phyloP scores from a whole-genome alignment of 2,329 filamentous ascomycete genomes.

The Microsporum audouinii region DNA sequence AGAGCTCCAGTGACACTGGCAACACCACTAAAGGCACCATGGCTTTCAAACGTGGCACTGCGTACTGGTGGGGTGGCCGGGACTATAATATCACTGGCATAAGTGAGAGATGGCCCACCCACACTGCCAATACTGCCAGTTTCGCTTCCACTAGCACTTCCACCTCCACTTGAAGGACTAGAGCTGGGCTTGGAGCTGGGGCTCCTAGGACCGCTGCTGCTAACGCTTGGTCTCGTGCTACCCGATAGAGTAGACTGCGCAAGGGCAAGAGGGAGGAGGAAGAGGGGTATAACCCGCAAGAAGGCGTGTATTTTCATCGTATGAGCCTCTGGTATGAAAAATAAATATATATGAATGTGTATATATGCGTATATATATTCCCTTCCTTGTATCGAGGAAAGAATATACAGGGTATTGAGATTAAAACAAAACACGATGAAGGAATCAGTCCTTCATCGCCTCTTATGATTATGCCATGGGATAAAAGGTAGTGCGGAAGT shows the following conservation, averaged over 20 bases:
- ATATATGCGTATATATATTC: neutral
- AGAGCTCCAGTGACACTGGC: conserved; percentile 60
- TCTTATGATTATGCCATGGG: neutral
- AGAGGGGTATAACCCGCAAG: neutral
- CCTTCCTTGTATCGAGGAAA: neutral
- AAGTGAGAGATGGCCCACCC: conserved; percentile 7
- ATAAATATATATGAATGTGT: neutral
- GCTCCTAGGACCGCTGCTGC: neutral
- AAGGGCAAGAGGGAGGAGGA: neutral
- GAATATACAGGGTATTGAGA: neutral
- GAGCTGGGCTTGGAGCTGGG: neutral
- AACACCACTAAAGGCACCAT: conserved; percentile 53
- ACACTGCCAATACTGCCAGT: neutral
- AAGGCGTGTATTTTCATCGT: neutral
- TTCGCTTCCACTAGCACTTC: conserved; percentile 1
- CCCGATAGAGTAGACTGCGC: neutral
- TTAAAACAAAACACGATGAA: neutral
- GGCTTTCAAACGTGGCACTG: conserved; percentile 3
- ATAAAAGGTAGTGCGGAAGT: neutral
- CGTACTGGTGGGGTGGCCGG: conserved; percentile 11
- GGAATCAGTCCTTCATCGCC: neutral
- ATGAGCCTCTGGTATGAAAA: neutral
- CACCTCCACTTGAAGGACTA: neutral
- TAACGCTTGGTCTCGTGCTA: neutral
- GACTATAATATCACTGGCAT: conserved; percentile 10